Conservation (phyloP, 73 alveolate genomes). For the Paramecium sexaurelia region DNA sequence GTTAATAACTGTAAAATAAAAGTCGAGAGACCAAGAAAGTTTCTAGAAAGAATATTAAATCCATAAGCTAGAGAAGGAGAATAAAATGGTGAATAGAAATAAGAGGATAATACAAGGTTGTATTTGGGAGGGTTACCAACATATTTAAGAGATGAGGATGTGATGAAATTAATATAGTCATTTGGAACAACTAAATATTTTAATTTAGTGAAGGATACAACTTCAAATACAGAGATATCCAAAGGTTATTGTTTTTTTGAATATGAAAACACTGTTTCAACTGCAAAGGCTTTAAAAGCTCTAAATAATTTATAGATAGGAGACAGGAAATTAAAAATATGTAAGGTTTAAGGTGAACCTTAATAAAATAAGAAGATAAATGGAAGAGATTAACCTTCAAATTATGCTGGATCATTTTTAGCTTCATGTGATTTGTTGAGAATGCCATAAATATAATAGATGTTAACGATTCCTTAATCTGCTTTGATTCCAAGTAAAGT, state of each 20-base stretch:
- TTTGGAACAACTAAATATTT: conserved; percentile 92
- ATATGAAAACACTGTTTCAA: conserved; percentile 84
- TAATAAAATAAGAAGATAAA: conserved; percentile 76
- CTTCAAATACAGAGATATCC: conserved; percentile 78
- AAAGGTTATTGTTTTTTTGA: conserved; percentile 95
- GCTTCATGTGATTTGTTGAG: conserved; percentile 64
- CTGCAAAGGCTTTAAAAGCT: conserved; percentile 93
- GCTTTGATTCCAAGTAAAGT: conserved; percentile 94
- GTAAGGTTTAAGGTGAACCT: conserved; percentile 74
- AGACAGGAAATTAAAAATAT: conserved; percentile 89
- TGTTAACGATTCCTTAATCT: conserved; percentile 82
- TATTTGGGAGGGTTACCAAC: conserved; percentile 93
- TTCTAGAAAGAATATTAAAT: conserved; percentile 54
- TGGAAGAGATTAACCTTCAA: conserved; percentile 68
- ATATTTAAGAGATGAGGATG: conserved; percentile 86
- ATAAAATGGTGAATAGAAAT: conserved; percentile 53
- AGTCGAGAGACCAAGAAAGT: conserved; percentile 52
- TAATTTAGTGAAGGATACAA: conserved; percentile 84
- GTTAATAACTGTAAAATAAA: conserved; percentile 36
- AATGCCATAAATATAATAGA: conserved; percentile 37
- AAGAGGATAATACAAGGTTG: conserved; percentile 80
- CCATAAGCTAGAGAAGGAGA: conserved; percentile 36
- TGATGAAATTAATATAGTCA: conserved; percentile 84
- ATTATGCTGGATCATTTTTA: conserved; percentile 66
- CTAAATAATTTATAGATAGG: conserved; percentile 86